These are phyloP conservation scores for Aspergillus sergii DNA, from an alignment of 2,329 filamentous ascomycete genomes.

Conservation along the genomic window DNA sequence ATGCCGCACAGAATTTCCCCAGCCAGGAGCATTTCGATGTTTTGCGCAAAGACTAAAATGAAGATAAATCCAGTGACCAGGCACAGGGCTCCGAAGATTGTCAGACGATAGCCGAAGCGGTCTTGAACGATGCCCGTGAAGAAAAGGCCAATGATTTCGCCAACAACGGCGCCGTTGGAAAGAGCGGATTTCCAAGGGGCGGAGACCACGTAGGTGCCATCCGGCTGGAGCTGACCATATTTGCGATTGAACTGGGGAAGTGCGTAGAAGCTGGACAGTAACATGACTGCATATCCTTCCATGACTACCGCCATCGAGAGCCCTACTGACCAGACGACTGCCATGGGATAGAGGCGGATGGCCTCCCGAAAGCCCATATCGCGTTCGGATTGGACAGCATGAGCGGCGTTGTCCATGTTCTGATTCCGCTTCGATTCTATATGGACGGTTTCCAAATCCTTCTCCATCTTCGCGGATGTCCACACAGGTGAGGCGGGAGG, in stretches of 20 bases:
- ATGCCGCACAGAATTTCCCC: slow-evolving; percentile 45
- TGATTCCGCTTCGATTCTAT: too few species aligned
- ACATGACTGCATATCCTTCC: slow-evolving; percentile 29
- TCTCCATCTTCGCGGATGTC: too few species aligned
- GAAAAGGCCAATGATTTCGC: slow-evolving; percentile 22
- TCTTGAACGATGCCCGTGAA: slow-evolving; percentile 25
- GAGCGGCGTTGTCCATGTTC: too few species aligned
- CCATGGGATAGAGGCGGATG: slow-evolving; percentile 26
- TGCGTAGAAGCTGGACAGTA: slow-evolving; percentile 24
- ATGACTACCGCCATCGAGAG: slow-evolving; percentile 30
- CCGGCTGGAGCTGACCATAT: slow-evolving; percentile 22
- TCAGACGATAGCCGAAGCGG: slow-evolving; percentile 31
- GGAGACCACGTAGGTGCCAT: slow-evolving; percentile 22
- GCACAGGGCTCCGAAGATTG: slow-evolving; percentile 15
- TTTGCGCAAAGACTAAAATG: slow-evolving; percentile 45
- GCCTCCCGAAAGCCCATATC: slow-evolving; percentile 27
- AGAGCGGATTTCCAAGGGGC: slow-evolving; percentile 33
- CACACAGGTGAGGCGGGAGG: too few species aligned
- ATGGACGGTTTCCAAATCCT: too few species aligned
- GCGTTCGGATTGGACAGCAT: slow-evolving; percentile 15
- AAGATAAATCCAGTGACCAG: slow-evolving; percentile 33
- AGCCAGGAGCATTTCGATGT: slow-evolving; percentile 36
- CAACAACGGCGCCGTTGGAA: slow-evolving; percentile 8
- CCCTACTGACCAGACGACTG: slow-evolving; percentile 26
- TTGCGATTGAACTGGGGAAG: slow-evolving; percentile 26